phyloP scores from a whole-genome alignment of 192 early-diverging fungal genomes.

The Coemansia sp. region DNA sequence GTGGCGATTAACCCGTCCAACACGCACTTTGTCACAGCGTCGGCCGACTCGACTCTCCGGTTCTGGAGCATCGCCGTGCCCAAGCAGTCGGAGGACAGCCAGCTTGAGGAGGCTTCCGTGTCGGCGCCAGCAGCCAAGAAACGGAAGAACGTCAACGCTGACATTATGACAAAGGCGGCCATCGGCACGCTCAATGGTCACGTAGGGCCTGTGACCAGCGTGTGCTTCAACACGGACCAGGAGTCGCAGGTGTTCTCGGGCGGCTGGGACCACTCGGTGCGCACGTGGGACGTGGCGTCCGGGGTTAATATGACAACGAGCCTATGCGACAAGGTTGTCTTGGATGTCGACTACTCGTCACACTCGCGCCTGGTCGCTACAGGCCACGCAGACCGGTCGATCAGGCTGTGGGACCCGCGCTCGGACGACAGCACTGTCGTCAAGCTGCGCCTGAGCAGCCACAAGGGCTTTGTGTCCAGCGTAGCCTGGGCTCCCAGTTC shows the following conservation, averaged over 20 bases:
- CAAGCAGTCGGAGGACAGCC: constrained; percentile 49
- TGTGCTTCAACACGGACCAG: constrained; percentile 65
- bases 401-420: constrained; percentile 92
- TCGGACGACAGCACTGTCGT: constrained; percentile 70
- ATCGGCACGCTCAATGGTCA: constrained; percentile 65
- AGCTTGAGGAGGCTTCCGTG: constrained; percentile 24
- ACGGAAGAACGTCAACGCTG: constrained; percentile 19
- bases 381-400: constrained; percentile 77
- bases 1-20: constrained; percentile 59
- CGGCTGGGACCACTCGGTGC: constrained; percentile 91
- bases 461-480: constrained; percentile 80
- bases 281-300: constrained; percentile 84
- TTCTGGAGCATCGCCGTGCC: constrained; percentile 71
- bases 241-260: constrained; percentile 73
- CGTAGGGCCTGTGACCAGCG: constrained; percentile 68
- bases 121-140: constrained; percentile 32
- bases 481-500: constrained; percentile 81
- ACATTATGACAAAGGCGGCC: constrained; percentile 38
- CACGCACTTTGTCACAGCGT: constrained; percentile 60
- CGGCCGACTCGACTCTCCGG: constrained; percentile 73
- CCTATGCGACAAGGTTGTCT: constrained; percentile 87
- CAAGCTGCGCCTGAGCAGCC: constrained; percentile 71
- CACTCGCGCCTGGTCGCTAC: constrained; percentile 74
- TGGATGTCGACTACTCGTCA: constrained; percentile 69
- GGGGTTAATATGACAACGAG: constrained; percentile 72